phyloP scores from a whole-genome alignment of 177 flowering plant genomes.

The Telopea speciosissima region DNA sequence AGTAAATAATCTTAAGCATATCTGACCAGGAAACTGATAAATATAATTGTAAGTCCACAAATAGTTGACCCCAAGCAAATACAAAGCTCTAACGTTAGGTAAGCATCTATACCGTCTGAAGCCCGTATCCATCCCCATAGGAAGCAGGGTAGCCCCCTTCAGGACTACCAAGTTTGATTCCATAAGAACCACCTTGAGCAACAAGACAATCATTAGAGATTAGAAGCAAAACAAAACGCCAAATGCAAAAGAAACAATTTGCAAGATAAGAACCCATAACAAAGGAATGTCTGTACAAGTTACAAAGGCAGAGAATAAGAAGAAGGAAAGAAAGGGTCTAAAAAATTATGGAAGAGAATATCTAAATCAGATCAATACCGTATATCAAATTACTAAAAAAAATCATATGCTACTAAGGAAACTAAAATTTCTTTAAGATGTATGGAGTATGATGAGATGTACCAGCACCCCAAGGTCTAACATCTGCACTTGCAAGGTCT shows the following conservation, averaged over 20 bases:
- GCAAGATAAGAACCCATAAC: not conserved
- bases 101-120: conserved; percentile 44
- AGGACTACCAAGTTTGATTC: conserved; percentile 45
- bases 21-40: not conserved
- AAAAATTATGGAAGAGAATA: no score
- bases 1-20: not conserved
- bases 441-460: conserved; percentile 2
- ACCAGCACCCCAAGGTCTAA: conserved; percentile 78
- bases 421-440: not conserved
- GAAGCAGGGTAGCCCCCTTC: conserved; percentile 46
- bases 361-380: not conserved
- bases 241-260: not conserved
- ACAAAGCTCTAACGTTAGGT: not conserved
- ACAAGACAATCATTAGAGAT: conserved; percentile 5
- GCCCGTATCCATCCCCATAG: conserved; percentile 69
- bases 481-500: conserved; percentile 53
- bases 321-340: not conserved
- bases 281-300: not conserved
- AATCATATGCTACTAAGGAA: no score
- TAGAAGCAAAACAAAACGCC: conserved; percentile 1
- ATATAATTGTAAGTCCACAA: not conserved
- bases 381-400: not conserved
- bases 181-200: conserved; percentile 57
- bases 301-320: not conserved
- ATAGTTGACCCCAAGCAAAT: not conserved